Percentiles rank a stretch among this genome's conserved stretches.
Conservation (phyloP, 495 filamentous ascomycete genomes). For the Aspergillus leporis region DNA sequence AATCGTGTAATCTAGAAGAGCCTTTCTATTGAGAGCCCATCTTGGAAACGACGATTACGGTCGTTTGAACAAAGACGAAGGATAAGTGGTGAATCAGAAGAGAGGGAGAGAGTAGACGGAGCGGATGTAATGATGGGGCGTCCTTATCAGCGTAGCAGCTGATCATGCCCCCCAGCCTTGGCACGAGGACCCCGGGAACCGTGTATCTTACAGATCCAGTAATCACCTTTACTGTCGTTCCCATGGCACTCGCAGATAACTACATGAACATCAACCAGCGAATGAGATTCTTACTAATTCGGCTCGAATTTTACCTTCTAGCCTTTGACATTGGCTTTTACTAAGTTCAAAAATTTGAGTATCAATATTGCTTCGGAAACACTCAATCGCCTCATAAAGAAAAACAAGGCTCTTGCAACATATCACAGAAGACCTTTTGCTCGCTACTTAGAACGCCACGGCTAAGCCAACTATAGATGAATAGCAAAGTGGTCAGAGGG, state of each 20-base stretch:
- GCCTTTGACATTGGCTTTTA: too few species aligned
- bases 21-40: conserved; percentile 14
- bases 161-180: conserved; percentile 6
- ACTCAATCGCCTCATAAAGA: neutral
- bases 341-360: too few species aligned
- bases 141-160: conserved; percentile 17
- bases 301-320: too few species aligned
- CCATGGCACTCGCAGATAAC: neutral
- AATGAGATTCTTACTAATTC: too few species aligned
- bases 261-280: too few species aligned
- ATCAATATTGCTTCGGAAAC: neutral
- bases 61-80: conserved; percentile 7
- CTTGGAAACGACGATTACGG: neutral
- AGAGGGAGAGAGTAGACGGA: neutral
- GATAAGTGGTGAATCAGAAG: neutral
- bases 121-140: conserved; percentile 3
- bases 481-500: conserved; percentile 8
- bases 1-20: neutral
- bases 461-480: conserved; percentile 32
- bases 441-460: conserved; percentile 36
- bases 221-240: neutral
- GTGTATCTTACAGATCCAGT: conserved; percentile 3
- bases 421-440: conserved; percentile 21
- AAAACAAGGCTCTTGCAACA: neutral
- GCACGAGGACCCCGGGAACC: neutral